Base-by-base conservation (phyloP, 2,329 filamentous ascomycete species). In the Graphilbum ipis-grandicollis region DNA sequence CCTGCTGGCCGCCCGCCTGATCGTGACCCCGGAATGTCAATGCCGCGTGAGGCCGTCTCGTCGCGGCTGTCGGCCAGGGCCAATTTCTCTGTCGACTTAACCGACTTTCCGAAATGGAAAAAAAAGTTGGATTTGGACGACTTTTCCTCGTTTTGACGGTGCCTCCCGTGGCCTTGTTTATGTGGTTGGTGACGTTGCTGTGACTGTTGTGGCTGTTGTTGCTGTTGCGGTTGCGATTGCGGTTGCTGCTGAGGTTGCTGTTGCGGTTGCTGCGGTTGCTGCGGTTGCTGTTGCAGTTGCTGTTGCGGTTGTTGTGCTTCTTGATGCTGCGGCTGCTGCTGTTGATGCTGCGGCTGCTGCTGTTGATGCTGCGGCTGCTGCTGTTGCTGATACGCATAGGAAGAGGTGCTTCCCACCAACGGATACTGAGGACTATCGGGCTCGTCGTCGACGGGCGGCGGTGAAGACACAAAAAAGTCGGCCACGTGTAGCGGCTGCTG, bases 71-170 rank as follows among this genome's bases (percentile, higher is more conserved):
- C 55, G 31, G 51, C 46, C 38, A 34, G 14, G 14, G 33, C 36
- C 17, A 49, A 44, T 32, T 49, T 49, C 40, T 58, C 61, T 33
- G 55, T 53, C 36, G 59, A 52, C 44, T 59, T 64, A 44, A 57
- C 52, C 18, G 52, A 50, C 46, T 67, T 68, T 43, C 55, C 58
- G 50, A 68, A 67, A 49, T 63, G 59, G 47, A 66, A 66, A 39
- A 58, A 56, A 51, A 68, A 66, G 44, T 60, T 59, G 47, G 59
- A 58, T 48, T 62, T 66, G 40, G 59, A 56, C n/a, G 55, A 44
- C 45, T 60, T 63, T 36, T 54, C 56, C 44, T 53, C 56, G 47
- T 57, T 59, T 44, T 52, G 48, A 39, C 43, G 40, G 32, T 35
- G 37, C 35, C 47, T 41, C 41, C 40, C 36, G 40, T 41, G 44